Base-by-base conservation (phyloP, 2,329 filamentous ascomycete species). In the Xylogone sp. region DNA sequence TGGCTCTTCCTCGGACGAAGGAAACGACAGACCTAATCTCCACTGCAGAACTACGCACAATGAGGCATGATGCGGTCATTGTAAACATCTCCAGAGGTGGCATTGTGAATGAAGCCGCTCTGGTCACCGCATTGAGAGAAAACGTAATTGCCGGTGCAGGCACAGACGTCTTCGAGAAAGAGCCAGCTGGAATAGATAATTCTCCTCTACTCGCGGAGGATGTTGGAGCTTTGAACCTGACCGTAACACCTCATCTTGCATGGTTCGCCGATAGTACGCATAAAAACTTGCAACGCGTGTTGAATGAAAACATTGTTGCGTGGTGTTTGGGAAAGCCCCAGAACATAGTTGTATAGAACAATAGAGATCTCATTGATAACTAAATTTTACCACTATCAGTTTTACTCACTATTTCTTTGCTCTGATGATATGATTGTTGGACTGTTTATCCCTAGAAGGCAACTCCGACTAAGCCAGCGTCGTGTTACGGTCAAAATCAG, bases 221-320 rank as follows among this genome's bases (percentile, higher is more conserved):
- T 20, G n/a, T 7, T 43, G 18, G 9, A 66, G 66, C 2, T 65
- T 69, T 47, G 12, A 79, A 79, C 53, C 62, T 82, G 53, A 71
- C 77, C 0, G 57, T 78, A 42, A 76, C 69, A 45, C 77, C 77
- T 18, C 78, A 82, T 65, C 54, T 79, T 39, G 78, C 79, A 1
- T 82, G 78, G 78, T 74, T 72, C 56, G 71, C 75, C 1, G 68
- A 71, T 45, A 70, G 65, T 56, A 80, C 75, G 3, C 66, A 75
- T 52, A 64, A 69, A 43, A 78, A 74, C 39, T 69, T 78, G 42
- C 67, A 69, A 12, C 62, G 64, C 27, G 69, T 73, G 16, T 55
- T 75, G 34, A 75, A 71, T 57, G 63, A 68, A 31, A 79, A 75
- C 27, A 65, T 80, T 9, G 76, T 79, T 58, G 69, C 56, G 1